phyloP scores from a whole-genome alignment of 495 filamentous ascomycete species.

The Neurospora sp. region DNA sequence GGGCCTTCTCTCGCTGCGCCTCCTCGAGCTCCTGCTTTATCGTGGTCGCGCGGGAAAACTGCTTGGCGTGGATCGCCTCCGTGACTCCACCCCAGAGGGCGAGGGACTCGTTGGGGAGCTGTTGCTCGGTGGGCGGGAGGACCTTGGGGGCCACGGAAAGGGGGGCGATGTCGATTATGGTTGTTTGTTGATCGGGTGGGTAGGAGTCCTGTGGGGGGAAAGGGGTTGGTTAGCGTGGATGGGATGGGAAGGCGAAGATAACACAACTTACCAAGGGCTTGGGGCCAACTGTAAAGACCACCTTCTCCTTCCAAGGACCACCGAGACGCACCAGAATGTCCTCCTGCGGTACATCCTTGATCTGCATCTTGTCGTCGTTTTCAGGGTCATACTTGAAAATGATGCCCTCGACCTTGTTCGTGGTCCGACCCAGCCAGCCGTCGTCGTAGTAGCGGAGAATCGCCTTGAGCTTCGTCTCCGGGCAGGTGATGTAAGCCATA shows the following conservation, averaged over 20 bases:
- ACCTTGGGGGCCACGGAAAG: conserved; percentile 66
- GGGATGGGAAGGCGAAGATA: background rate
- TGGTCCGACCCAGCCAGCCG: conserved; percentile 83
- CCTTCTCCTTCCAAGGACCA: conserved; percentile 65
- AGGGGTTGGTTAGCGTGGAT: background rate
- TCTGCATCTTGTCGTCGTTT: conserved; percentile 63
- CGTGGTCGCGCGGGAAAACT: conserved; percentile 72
- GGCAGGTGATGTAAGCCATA: conserved; percentile 73
- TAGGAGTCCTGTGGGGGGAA: conserved; percentile 22
- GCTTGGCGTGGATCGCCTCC: conserved; percentile 72
- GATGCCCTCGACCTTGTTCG: conserved; percentile 84
- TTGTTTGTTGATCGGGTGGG: conserved; percentile 48
- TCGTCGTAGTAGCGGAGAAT: conserved; percentile 91
- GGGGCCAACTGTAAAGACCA: conserved; percentile 41
- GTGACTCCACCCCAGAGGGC: conserved; percentile 84
- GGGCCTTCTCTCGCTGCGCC: conserved; percentile 70
- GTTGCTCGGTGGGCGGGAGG: conserved; percentile 61
- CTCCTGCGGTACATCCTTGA: conserved; percentile 76
- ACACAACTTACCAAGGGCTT: conserved; percentile 38
- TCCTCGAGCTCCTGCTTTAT: conserved; percentile 90
- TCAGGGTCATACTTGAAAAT: conserved; percentile 79
- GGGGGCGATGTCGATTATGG: conserved; percentile 78
- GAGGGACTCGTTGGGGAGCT: conserved; percentile 84
- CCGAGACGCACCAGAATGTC: conserved; percentile 76
- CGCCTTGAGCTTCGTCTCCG: conserved; percentile 76